phyloP scores from a whole-genome alignment of 2,329 filamentous ascomycete genomes.

The Monosporascus sp. region DNA sequence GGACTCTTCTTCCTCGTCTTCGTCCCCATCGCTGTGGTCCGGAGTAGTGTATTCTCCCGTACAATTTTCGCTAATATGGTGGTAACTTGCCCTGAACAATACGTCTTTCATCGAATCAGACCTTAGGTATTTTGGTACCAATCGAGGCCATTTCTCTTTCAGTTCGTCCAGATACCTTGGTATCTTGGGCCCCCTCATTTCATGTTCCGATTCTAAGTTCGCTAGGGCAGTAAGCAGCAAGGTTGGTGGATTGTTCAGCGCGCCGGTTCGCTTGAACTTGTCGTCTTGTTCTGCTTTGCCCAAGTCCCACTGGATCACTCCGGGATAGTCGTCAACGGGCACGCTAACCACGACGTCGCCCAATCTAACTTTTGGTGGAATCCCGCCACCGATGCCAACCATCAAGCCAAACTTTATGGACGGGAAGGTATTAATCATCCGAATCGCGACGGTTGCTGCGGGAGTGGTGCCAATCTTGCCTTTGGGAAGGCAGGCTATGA shows the following conservation, averaged over 20 bases:
- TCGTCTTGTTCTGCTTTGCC: constrained; percentile 11
- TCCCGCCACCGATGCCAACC: constrained; percentile 35
- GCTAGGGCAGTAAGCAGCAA: constrained; percentile 12
- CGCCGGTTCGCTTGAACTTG: constrained; percentile 11
- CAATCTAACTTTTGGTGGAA: constrained; percentile 14
- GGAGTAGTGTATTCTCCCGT: background rate
- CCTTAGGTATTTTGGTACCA: constrained; percentile 11
- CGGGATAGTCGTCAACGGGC: constrained; percentile 7
- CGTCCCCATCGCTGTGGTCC: constrained; percentile 1
- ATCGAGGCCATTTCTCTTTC: constrained; percentile 7
- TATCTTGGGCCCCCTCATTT: constrained; percentile 13
- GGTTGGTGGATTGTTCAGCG: constrained; percentile 15
- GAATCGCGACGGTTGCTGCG: constrained; percentile 26
- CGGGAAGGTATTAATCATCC: constrained; percentile 27
- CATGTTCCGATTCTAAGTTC: constrained; percentile 8
- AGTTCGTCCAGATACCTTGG: constrained; percentile 12
- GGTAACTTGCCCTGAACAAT: constrained; percentile 6
- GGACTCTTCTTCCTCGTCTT: constrained; percentile 4
- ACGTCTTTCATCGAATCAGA: constrained; percentile 12
- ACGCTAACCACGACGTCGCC: constrained; percentile 22
- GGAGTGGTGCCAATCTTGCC: constrained; percentile 27
- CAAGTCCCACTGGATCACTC: constrained; percentile 20
- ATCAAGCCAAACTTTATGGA: constrained; percentile 33
- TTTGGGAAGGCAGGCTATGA: constrained; percentile 13
- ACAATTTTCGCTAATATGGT: background rate